Evolutionary conservation across 352 stramenopile species (phyloP).

Genomic region (Globisporangium barbulae): DNA sequence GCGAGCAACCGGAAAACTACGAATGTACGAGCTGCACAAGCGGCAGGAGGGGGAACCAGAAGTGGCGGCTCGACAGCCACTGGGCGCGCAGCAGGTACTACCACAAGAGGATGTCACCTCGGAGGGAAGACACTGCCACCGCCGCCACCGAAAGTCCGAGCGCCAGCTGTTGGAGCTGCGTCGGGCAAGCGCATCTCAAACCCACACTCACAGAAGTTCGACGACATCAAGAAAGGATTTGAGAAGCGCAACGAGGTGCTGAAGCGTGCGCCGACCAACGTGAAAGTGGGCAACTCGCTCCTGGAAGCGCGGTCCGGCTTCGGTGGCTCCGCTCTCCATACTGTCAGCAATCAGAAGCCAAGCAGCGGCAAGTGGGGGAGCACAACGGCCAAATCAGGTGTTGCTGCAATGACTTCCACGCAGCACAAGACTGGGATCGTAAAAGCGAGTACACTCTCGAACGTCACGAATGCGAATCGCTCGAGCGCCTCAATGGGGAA

Average conservation of each 20-base stretch:
- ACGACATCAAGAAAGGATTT: conserved; percentile 63
- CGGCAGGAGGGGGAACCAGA: neutral
- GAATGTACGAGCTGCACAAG: conserved; percentile 18
- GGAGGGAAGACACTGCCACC: conserved; percentile 25
- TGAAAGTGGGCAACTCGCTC: conserved; percentile 20
- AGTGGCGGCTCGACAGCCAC: neutral
- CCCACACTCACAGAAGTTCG: conserved; percentile 55
- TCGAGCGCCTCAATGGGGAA: neutral
- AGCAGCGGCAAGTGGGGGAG: conserved; percentile 4
- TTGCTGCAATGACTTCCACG: neutral
- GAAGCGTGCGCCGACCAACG: conserved; percentile 28
- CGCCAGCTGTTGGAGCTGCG: conserved; percentile 39
- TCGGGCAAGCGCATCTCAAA: conserved; percentile 58
- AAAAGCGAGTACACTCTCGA: conserved; percentile 6
- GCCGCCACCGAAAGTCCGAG: conserved; percentile 40
- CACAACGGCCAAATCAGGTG: neutral
- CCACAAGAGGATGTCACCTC: conserved; percentile 4
- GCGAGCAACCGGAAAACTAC: conserved; percentile 48
- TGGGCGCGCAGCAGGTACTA: conserved; percentile 5
- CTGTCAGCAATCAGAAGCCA: conserved; percentile 1
- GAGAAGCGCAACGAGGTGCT: conserved; percentile 52
- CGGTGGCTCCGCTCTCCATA: conserved; percentile 9
- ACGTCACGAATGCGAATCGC: neutral
- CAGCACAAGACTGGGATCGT: neutral
- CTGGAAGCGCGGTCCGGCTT: conserved; percentile 10